phyloP scores from a whole-genome alignment of 2,329 filamentous ascomycete genomes.

The Fusarium coicis region DNA sequence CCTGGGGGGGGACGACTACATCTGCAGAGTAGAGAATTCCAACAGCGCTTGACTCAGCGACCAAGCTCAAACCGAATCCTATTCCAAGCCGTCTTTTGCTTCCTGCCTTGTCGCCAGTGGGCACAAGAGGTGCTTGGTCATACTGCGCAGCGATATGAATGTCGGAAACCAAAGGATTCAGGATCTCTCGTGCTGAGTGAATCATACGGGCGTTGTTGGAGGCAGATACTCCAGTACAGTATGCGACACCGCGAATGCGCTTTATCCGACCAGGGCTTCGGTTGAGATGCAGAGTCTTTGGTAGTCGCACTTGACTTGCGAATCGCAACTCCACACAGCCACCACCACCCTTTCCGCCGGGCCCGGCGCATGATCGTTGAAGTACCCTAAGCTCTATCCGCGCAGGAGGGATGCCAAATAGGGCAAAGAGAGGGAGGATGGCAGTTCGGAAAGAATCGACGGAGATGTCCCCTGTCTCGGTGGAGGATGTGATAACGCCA shows the following conservation, averaged over 20 bases:
- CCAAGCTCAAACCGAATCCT: constrained; percentile 89
- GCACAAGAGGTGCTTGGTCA: constrained; percentile 70
- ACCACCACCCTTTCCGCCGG: constrained; percentile 80
- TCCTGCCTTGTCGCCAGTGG: constrained; percentile 63
- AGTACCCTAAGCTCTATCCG: constrained; percentile 89
- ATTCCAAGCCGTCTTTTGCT: constrained; percentile 78
- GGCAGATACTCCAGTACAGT: constrained; percentile 89
- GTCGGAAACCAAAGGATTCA: constrained; percentile 87
- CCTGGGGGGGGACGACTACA: constrained; percentile 76
- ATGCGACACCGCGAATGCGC: constrained; percentile 91
- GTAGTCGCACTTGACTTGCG: constrained; percentile 90
- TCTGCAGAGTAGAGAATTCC: constrained; percentile 92
- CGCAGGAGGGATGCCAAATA: constrained; percentile 83
- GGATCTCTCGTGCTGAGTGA: constrained; percentile 83
- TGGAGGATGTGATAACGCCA: constrained; percentile 91
- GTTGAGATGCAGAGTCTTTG: constrained; percentile 90
- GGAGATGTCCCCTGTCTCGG: constrained; percentile 84
- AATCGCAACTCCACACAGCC: constrained; percentile 95
- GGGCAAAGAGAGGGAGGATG: constrained; percentile 87
- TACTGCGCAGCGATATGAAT: constrained; percentile 90
- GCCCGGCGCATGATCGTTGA: constrained; percentile 80
- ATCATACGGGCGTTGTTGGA: constrained; percentile 97
- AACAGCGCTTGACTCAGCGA: constrained; percentile 87
- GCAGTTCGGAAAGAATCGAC: constrained; percentile 95
- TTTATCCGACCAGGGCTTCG: constrained; percentile 86